phyloP scores from a whole-genome alignment of 345 rosid species.

The Eucalyptus globulus region DNA sequence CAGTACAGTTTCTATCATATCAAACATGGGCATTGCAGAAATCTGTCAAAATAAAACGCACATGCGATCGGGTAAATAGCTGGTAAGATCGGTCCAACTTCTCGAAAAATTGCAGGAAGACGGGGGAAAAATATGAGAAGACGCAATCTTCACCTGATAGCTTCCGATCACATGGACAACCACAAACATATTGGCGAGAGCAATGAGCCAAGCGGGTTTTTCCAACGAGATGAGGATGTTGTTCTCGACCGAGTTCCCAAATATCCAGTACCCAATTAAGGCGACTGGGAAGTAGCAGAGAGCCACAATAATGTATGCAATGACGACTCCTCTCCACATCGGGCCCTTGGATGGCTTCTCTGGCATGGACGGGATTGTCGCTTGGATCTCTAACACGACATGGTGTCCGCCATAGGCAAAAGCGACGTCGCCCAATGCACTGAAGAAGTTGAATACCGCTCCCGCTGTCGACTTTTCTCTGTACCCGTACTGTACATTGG shows the following conservation, averaged over 20 bases:
- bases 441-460: slow-evolving; percentile 45
- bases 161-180: slow-evolving; percentile 68
- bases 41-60: neutral
- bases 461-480: slow-evolving; percentile 16
- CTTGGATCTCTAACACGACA: slow-evolving; percentile 71
- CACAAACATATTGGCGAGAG: slow-evolving; percentile 53
- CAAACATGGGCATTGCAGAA: slow-evolving; percentile 21
- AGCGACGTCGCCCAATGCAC: slow-evolving; percentile 55
- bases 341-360: slow-evolving; percentile 69
- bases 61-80: neutral
- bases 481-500: slow-evolving; percentile 35
- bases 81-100: neutral
- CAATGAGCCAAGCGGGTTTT: slow-evolving; percentile 64
- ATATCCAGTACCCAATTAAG: slow-evolving; percentile 43
- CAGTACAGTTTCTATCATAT: slow-evolving; percentile 19
- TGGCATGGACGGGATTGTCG: slow-evolving; percentile 70
- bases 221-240: slow-evolving; percentile 43
- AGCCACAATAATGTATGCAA: slow-evolving; percentile 61
- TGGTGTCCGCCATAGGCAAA: slow-evolving; percentile 76
- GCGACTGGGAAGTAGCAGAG: slow-evolving; percentile 81
- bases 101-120: neutral
- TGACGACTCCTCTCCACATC: slow-evolving; percentile 62
- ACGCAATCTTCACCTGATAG: slow-evolving; percentile 40
- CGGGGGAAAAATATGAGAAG: neutral
- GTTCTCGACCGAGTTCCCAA: slow-evolving; percentile 40